Evolutionary conservation across 1,284 basidiomycete species (phyloP).

Genomic region (Cryptococcus hybrid): DNA sequence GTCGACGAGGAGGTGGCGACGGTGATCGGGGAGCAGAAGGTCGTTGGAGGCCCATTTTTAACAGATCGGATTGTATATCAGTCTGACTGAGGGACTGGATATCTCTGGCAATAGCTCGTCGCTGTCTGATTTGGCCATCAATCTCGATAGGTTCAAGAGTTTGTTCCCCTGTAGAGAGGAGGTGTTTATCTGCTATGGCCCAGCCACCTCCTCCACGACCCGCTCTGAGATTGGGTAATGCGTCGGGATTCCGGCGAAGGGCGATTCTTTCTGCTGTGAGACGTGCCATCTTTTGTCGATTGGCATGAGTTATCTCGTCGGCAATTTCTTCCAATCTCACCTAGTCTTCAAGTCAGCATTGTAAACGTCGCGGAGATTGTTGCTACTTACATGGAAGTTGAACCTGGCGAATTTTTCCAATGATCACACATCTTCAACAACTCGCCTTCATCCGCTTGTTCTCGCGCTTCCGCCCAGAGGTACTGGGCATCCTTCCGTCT

Average conservation of each 20-base stretch:
- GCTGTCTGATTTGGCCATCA: slow-evolving; percentile 14
- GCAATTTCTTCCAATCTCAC: slow-evolving; percentile 23
- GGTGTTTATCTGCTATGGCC: slow-evolving; percentile 13
- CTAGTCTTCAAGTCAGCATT: slow-evolving; percentile 4
- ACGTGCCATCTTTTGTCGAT: slow-evolving; percentile 18
- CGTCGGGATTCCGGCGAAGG: slow-evolving; percentile 22
- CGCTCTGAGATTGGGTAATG: slow-evolving; percentile 23
- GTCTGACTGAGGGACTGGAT: slow-evolving; percentile 3
- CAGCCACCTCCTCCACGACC: slow-evolving; percentile 36
- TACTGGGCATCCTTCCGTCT: slow-evolving; percentile 17
- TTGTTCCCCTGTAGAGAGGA: slow-evolving; percentile 24
- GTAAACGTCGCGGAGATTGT: no score
- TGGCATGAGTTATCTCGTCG: slow-evolving; percentile 18
- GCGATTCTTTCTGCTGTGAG: slow-evolving; percentile 23
- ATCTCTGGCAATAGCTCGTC: slow-evolving; percentile 14
- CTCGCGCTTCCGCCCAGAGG: slow-evolving; percentile 13
- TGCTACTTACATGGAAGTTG: slow-evolving; percentile 20
- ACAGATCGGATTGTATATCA: slow-evolving; percentile 20
- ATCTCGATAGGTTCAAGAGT: slow-evolving; percentile 12
- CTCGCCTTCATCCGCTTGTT: slow-evolving; percentile 15
- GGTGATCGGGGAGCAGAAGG: background rate
- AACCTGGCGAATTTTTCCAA: slow-evolving; percentile 8
- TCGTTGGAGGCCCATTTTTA: slow-evolving; percentile 12
- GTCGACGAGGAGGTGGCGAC: background rate
- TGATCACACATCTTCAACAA: slow-evolving; percentile 16